These are phyloP conservation scores for Aspergillus cejpii DNA, from an alignment of 2,329 filamentous ascomycete species.

Conservation along the genomic window DNA sequence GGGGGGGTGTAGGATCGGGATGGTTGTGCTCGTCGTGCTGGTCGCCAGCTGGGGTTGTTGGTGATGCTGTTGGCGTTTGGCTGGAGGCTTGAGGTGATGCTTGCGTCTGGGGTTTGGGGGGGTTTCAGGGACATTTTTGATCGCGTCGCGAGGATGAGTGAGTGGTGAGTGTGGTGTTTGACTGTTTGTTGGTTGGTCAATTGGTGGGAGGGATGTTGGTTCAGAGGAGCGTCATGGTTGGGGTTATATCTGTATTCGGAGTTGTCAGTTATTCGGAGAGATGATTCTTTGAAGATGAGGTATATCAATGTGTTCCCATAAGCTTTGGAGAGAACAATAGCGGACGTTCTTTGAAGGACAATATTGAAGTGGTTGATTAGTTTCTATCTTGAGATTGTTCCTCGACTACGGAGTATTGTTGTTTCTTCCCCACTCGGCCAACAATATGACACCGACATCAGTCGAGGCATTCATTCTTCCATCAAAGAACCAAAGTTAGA, in stretches of 20 bases:
- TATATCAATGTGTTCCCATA: neutral
- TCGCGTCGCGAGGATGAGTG: slow-evolving; percentile 13
- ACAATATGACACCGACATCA: neutral
- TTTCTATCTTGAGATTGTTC: slow-evolving; percentile 1
- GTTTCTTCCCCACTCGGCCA: neutral
- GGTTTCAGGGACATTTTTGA: slow-evolving; percentile 18
- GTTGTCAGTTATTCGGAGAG: neutral
- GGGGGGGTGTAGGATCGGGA: slow-evolving; percentile 7
- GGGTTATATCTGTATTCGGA: neutral
- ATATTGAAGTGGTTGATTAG: slow-evolving; percentile 6
- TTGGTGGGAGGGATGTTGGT: neutral
- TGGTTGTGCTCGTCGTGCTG: slow-evolving; percentile 7
- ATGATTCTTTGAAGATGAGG: neutral
- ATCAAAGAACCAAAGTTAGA: slow-evolving; percentile 5
- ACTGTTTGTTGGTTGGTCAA: neutral
- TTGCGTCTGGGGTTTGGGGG: neutral
- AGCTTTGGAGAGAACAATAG: slow-evolving; percentile 10
- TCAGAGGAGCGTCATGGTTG: neutral
- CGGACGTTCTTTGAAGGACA: slow-evolving; percentile 11
- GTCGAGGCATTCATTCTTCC: neutral
- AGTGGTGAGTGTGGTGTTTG: slow-evolving; percentile 5
- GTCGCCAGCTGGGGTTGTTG: slow-evolving; percentile 14
- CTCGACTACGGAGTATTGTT: too few relatives aligned
- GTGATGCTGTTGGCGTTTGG: slow-evolving; percentile 4
- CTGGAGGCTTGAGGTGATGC: slow-evolving; percentile 3